A percentile compares a stretch with the other conserved stretches of the same genome.
Evolutionary conservation across 2,329 filamentous ascomycete genomes (phyloP).

Genomic region (Colletotrichum aenigma): DNA sequence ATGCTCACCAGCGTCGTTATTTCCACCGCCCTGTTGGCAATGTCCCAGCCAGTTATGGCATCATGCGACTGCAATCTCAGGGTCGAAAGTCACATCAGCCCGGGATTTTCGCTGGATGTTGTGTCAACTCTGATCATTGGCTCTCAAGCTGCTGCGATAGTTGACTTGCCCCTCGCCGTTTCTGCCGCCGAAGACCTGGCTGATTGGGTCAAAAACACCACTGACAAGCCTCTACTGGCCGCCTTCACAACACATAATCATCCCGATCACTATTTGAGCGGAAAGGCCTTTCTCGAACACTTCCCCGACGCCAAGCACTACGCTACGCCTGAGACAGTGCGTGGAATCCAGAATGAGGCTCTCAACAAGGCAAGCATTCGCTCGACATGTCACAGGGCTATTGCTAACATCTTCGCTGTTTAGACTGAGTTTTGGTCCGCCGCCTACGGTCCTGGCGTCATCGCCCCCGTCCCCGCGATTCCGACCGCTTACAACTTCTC

Average conservation of each 20-base stretch:
- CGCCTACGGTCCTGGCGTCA: neutral
- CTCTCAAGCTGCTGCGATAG: neutral
- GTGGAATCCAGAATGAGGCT: neutral
- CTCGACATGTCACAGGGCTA: neutral
- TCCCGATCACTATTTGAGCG: constrained; percentile 13
- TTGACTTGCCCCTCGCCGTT: constrained; percentile 9
- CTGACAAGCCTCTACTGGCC: constrained; percentile 5
- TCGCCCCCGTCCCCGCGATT: neutral
- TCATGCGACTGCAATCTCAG: neutral
- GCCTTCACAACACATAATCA: constrained; percentile 4
- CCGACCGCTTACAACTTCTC: constrained; percentile 10
- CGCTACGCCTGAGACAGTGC: neutral
- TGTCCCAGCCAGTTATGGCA: neutral
- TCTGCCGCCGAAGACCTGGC: neutral
- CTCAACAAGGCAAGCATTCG: neutral
- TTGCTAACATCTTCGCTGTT: neutral
- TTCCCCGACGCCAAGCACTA: constrained; percentile 12
- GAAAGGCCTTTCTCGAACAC: neutral
- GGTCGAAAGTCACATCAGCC: neutral
- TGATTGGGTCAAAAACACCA: constrained; percentile 4
- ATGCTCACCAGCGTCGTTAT: neutral
- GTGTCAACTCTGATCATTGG: constrained; percentile 11
- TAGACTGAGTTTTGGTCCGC: neutral
- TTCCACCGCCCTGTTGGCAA: neutral
- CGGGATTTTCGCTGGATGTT: neutral